Base-by-base conservation (phyloP, 140 eudicot species). In the Flaveria floridana region DNA sequence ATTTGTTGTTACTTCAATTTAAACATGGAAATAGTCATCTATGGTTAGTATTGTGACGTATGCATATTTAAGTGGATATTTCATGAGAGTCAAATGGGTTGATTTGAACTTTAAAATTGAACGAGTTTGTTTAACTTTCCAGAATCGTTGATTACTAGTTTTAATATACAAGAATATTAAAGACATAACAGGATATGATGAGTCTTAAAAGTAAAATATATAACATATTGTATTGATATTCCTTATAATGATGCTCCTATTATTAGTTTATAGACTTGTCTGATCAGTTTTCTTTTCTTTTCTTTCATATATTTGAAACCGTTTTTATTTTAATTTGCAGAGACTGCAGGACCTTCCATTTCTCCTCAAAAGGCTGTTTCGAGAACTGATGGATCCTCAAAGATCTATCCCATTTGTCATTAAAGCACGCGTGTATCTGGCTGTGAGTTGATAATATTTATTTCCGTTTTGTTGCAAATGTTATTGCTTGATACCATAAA, bases 271-370 rank as follows among this genome's bases (percentile, higher is more conserved):
- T 10, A 21, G 39, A 58, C 9, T 42, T 44, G 71, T 66, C 8
- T 34, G 1, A 34, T 34, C 41, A 34, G 1, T 34, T 34, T 34
- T 34, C 7, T 34, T 30, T 26, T 30, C 47, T 6, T 20, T 64
- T 30, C 14, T 64, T 64, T 15, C n/a, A 34, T n/a, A 64, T 19
- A 68, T 12, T 16, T 71, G 58, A 51, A 46, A 46, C 52, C 10
- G 19, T 75, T 16, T 6, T 21, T 37, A 48, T 77, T 77, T 73
- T 44, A 67, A 67, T 78, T 65, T 80, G 72, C 96, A 93, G 99
- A 90, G 87, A 85, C 52, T 90, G 78, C 89, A 85, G 76, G 99
- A 90, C 83, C 97, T 93, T 76, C 99, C 97, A 6, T 93, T 93
- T 85, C 94, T 90, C 47, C 88, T 90, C 71, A 81, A 82, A 82